Evolutionary conservation across 2,329 filamentous ascomycete species (phyloP), one percentile per base, ranked within the genome.

Genomic region (Claviceps digitariae): DNA sequence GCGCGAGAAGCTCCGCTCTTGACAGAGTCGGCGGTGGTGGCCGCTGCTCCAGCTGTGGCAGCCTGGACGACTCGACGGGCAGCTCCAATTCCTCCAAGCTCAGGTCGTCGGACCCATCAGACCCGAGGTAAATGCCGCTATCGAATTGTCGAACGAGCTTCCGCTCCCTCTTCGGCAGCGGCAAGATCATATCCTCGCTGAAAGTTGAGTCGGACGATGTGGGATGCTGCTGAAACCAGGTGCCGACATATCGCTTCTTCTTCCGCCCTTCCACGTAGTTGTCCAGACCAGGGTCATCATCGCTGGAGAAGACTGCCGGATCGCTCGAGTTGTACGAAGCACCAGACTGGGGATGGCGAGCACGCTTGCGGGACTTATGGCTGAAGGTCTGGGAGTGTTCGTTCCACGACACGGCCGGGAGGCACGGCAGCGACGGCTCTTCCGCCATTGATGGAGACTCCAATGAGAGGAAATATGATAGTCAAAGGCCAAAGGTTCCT

Each of bases 251-350:
- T 49, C 78, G 75, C 69, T 86, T 87, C 56, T 77, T 75, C 57
- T 75, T 73, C 27, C 74, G 71, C 1, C 73, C 74, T 48, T 76
- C 69, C 25, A 73, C 69, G 61, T 86, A 86, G 60, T 84, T 83
- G 56, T 86, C 82, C 48, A 83, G 65, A 1, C 78, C 77, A 2
- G 81, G 81, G 54, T 86, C 83, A 60, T 87, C 83, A 55, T 88
- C 84, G 63, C 81, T 84, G 4, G 83, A 87, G 66, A 88, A 88
- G 27, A 87, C 66, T 49, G 81, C 76, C 3, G 83, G 83, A 61
- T 88, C 84, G 62, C 84, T 87, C 21, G 83, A 87, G 62, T 82
- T 81, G 62, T 77, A 69, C 52, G 64, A 62, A 54, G 64, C 60
- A 25, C 61, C 61, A 29, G 60, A 55, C 21, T 54, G 59, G 20